phyloP scores from a whole-genome alignment of 495 filamentous ascomycete species.

The Parathielavia hyrcaniae region DNA sequence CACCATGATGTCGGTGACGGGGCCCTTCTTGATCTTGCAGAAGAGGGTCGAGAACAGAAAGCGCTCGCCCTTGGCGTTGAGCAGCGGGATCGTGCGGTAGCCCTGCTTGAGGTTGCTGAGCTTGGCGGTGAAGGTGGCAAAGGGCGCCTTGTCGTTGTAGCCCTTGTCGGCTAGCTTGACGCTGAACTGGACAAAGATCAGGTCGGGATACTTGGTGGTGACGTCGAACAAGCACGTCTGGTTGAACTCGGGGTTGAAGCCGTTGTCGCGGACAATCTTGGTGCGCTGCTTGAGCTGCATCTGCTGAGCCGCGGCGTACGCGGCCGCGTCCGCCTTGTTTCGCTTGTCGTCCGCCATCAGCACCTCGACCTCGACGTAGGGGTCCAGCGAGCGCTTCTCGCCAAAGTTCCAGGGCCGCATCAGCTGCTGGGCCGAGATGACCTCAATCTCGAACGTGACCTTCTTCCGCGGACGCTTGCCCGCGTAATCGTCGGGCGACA shows the following conservation, averaged over 20 bases:
- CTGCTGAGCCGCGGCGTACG: slow-evolving; percentile 51
- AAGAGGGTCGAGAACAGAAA: slow-evolving; percentile 94
- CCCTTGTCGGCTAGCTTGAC: slow-evolving; percentile 73
- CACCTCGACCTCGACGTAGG: slow-evolving; percentile 91
- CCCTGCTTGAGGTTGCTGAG: slow-evolving; percentile 82
- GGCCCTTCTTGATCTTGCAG: slow-evolving; percentile 67
- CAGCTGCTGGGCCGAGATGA: slow-evolving; percentile 91
- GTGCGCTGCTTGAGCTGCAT: slow-evolving; percentile 63
- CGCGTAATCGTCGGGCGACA: slow-evolving; percentile 36
- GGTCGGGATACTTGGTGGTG: slow-evolving; percentile 82
- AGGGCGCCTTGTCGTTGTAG: slow-evolving; percentile 56
- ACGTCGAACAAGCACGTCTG: slow-evolving; percentile 63
- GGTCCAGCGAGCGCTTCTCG: slow-evolving; percentile 70
- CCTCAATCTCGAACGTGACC: slow-evolving; percentile 74
- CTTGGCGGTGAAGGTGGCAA: slow-evolving; percentile 90
- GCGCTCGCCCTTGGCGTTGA: slow-evolving; percentile 78
- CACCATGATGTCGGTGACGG: slow-evolving; percentile 49
- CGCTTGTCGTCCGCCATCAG: slow-evolving; percentile 86
- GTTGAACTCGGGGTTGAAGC: slow-evolving; percentile 83
- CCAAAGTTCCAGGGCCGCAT: slow-evolving; percentile 69
- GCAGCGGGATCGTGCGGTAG: slow-evolving; percentile 95
- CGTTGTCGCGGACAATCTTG: slow-evolving; percentile 72
- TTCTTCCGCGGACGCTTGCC: slow-evolving; percentile 64
- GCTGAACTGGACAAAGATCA: slow-evolving; percentile 92
- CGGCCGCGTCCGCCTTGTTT: slow-evolving; percentile 40